Conservation (phyloP, 176 grass and related monocot genomes). For the Lolium perenne region DNA sequence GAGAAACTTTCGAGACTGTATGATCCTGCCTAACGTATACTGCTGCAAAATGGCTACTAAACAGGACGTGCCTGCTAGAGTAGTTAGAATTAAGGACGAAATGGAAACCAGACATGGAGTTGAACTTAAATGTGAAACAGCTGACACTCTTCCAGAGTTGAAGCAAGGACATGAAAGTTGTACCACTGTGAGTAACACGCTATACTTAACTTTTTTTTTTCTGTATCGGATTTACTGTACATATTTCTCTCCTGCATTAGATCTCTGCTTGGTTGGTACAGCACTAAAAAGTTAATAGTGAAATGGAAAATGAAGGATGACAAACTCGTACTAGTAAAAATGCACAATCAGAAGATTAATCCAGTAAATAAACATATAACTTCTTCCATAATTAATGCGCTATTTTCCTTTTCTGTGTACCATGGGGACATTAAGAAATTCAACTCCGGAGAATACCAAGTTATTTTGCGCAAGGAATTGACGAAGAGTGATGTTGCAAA, state of each 20-base stretch:
- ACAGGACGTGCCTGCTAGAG: constrained; percentile 53
- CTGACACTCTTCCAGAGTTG: constrained; percentile 40
- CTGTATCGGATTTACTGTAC: neutral
- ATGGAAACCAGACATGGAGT: constrained; percentile 36
- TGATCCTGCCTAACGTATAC: constrained; percentile 32
- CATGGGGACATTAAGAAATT: constrained; percentile 45
- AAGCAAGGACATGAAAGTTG: constrained; percentile 49
- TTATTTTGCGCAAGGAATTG: constrained; percentile 80
- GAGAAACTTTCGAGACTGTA: constrained; percentile 31
- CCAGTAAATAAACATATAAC: neutral
- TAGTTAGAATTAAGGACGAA: constrained; percentile 45
- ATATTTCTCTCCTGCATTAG: constrained; percentile 10
- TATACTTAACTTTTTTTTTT: constrained; percentile 4
- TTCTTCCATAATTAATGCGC: constrained; percentile 31
- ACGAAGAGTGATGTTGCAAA: constrained; percentile 92
- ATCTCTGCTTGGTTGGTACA: neutral
- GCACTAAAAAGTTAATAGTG: neutral
- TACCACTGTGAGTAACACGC: constrained; percentile 40
- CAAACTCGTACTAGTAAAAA: neutral
- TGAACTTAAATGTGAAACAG: constrained; percentile 39
- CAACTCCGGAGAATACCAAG: constrained; percentile 59
- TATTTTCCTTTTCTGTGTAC: constrained; percentile 11
- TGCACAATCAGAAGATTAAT: neutral
- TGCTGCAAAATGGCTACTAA: constrained; percentile 24
- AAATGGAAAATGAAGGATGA: constrained; percentile 25